These are phyloP conservation scores for Sisymbrium altissimum DNA, from an alignment of 345 rosid species.

Conservation along the genomic window DNA sequence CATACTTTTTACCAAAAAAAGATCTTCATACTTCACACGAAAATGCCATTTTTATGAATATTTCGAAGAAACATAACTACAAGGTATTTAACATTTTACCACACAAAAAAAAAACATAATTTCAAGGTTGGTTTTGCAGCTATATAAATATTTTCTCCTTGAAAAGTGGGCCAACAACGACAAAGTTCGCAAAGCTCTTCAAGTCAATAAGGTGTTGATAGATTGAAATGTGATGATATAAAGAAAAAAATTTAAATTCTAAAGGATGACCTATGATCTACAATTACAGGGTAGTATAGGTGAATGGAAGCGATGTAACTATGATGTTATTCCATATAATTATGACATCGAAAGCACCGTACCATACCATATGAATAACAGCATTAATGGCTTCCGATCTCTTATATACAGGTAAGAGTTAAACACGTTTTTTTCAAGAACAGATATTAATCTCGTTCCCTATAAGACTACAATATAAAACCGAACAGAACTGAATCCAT, in stretches of 20 bases:
- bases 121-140: slow-evolving; percentile 14
- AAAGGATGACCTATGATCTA: background rate
- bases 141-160: background rate
- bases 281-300: slow-evolving; percentile 3
- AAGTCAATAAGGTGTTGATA: slow-evolving; percentile 1
- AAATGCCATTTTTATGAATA: background rate
- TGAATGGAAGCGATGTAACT: slow-evolving; percentile 18
- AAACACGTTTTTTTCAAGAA: background rate
- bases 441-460: background rate
- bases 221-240: background rate
- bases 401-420: slow-evolving; percentile 13
- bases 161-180: slow-evolving; percentile 6
- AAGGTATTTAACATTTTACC: no score
- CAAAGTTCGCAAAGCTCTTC: slow-evolving; percentile 18
- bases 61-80: background rate
- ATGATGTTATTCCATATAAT: background rate
- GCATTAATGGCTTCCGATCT: slow-evolving; percentile 12
- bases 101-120: no score
- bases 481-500: no score
- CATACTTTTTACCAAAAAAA: no score
- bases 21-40: background rate
- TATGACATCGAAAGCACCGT: background rate
- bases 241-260: background rate
- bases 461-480: background rate
- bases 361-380: slow-evolving; percentile 26